Base-by-base conservation (phyloP, 2,329 filamentous ascomycete species). In the Decorospora gaudefroyi region DNA sequence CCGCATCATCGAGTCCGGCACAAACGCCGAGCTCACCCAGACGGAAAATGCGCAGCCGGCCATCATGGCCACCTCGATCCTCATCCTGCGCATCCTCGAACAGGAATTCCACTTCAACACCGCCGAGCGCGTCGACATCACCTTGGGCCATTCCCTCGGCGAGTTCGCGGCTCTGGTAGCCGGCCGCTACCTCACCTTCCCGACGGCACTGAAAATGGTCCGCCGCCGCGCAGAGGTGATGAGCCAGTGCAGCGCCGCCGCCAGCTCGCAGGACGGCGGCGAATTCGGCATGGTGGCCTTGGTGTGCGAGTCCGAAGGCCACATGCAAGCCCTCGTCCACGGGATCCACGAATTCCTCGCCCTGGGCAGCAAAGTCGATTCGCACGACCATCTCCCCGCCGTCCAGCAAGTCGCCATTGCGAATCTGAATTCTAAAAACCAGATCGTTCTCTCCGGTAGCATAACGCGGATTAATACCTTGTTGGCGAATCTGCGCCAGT, bases 271-370 rank as follows among this genome's bases (percentile, higher is more conserved):
- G 49, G 83, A 85, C 53, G 88, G 88, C 42, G 87, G 88, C 53
- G 87, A 90, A 59, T 93, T 95, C 63, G 92, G 92, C 64, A 97
- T 97, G 92, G 85, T 96, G 2, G 92, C 92, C 4, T 76, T 96
- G 8, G 86, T 97, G 6, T 95, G 90, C 46, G 90, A 96, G 65
- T 69, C 67, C 18, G 86, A 89, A 3, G 80, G 85, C 53, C 87
- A 90, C 65, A 79, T 96, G 46, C 72, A 76, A 9, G 70, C 76
- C 4, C 77, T 96, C 39, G 81, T 95, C 45, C 77, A 78, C 42
- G 84, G 87, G 2, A 88, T 96, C 47, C 79, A 86, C 64, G 86
- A 88, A 52, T 95, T 96, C 58, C 80, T 95, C 11, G 86, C 84
- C 11, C 82, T 87, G 55, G 79, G 83, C 18, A 76, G 80, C 46